Evolutionary conservation across 2,329 filamentous ascomycete species (phyloP).

Genomic region (Colletotrichum karsti): DNA sequence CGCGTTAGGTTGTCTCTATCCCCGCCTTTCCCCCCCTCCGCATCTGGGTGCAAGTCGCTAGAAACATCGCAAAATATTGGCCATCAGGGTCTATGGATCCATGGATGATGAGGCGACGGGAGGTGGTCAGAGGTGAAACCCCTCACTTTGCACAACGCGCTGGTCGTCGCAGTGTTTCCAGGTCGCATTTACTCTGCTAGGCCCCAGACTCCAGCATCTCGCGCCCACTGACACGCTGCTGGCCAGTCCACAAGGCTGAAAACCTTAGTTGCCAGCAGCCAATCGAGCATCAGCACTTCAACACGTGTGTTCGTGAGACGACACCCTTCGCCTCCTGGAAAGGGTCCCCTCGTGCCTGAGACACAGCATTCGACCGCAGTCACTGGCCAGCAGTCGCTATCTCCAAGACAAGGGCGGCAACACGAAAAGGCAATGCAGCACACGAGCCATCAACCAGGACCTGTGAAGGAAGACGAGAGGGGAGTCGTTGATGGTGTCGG

Average conservation of each 20-base stretch:
- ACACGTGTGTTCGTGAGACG: constrained; percentile 16
- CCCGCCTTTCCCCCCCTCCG: background rate
- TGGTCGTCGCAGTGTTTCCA: background rate
- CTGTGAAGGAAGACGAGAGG: background rate
- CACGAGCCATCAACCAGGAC: background rate
- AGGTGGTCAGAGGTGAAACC: background rate
- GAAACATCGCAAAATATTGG: background rate
- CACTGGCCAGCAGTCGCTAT: background rate
- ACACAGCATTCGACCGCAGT: background rate
- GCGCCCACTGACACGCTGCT: constrained; percentile 2
- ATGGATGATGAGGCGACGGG: background rate
- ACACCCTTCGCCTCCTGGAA: background rate
- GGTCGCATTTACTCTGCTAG: background rate
- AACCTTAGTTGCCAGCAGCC: background rate
- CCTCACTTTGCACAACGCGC: background rate
- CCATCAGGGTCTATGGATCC: constrained; percentile 24
- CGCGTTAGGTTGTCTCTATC: too few relatives aligned
- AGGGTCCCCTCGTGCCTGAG: constrained; percentile 3
- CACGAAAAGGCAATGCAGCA: background rate
- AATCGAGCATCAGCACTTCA: constrained; percentile 17
- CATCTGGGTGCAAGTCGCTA: background rate
- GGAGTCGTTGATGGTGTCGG: background rate
- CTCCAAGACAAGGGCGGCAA: too few relatives aligned
- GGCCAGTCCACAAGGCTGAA: constrained; percentile 25
- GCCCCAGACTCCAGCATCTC: constrained; percentile 1